Conservation (phyloP, 2,329 filamentous ascomycete species). For the Nemania sp. region DNA sequence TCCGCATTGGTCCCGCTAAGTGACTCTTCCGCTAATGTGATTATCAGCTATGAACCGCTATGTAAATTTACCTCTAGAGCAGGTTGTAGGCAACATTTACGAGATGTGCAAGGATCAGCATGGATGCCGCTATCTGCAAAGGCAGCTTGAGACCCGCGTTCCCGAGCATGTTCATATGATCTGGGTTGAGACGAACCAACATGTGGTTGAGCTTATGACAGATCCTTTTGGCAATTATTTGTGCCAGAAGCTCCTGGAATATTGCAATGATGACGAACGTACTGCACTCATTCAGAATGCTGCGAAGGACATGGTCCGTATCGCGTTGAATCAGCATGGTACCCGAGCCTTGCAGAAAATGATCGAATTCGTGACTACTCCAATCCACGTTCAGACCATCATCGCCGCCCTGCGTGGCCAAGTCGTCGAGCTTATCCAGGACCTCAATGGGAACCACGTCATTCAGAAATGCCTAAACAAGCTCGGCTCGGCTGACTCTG, state of each 20-base stretch:
- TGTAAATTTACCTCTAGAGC: constrained; percentile 84
- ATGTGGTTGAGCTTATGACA: constrained; percentile 98
- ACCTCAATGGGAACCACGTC: constrained; percentile 98
- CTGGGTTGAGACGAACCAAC: constrained; percentile 90
- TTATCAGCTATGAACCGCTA: constrained; percentile 78
- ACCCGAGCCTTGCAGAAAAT: constrained; percentile 98
- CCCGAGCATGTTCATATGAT: constrained; percentile 90
- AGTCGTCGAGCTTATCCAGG: constrained; percentile 95
- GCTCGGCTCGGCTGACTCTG: constrained; percentile 82
- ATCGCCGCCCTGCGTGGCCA: constrained; percentile 84
- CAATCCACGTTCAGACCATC: constrained; percentile 86
- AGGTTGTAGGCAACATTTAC: constrained; percentile 86
- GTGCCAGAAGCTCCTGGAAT: constrained; percentile 97
- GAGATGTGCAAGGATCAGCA: constrained; percentile 97
- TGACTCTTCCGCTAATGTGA: constrained; percentile 19
- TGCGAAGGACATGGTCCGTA: constrained; percentile 86
- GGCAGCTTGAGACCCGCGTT: constrained; percentile 92
- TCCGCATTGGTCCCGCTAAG: constrained; percentile 13
- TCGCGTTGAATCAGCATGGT: constrained; percentile 96
- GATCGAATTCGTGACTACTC: constrained; percentile 95
- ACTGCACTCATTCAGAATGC: constrained; percentile 93
- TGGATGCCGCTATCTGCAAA: constrained; percentile 95
- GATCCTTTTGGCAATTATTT: constrained; percentile 99
- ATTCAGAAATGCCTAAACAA: constrained; percentile 99
- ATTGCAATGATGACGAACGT: constrained; percentile 93